These are phyloP conservation scores for Geotrichum histeridarum DNA, from an alignment of 1,139 yeast species.

Conservation along the genomic window DNA sequence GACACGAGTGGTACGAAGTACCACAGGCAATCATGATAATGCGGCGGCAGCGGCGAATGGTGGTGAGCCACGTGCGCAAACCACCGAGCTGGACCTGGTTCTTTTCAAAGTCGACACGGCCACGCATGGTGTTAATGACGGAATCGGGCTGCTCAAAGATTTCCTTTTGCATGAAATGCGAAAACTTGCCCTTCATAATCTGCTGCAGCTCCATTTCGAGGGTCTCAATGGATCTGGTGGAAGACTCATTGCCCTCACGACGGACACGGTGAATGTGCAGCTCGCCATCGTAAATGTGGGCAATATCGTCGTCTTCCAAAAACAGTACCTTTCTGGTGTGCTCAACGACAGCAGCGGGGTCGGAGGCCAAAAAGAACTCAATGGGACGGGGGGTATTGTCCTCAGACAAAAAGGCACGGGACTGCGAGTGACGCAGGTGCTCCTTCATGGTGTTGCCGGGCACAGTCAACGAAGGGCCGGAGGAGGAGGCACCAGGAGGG, in stretches of 20 bases:
- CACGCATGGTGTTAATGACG: conserved; percentile 97
- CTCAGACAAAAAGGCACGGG: conserved; percentile 86
- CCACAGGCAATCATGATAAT: conserved; percentile 99
- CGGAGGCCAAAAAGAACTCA: conserved; percentile 93
- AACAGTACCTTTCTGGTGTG: conserved; percentile 96
- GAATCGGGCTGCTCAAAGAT: conserved; percentile 98
- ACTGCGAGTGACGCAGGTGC: conserved; percentile 76
- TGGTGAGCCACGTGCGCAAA: conserved; percentile 72
- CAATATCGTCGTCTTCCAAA: conserved; percentile 97
- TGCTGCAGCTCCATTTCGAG: conserved; percentile 95
- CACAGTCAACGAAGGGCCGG: conserved; percentile 19
- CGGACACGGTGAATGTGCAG: conserved; percentile 96
- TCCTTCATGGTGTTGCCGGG: conserved; percentile 42
- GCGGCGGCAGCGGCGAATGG: conserved; percentile 91
- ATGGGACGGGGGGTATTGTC: conserved; percentile 92
- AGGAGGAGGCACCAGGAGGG: conserved; percentile 3
- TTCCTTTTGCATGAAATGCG: conserved; percentile 98
- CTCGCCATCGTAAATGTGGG: conserved; percentile 97
- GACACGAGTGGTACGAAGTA: conserved; percentile 96
- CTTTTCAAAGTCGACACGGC: conserved; percentile 90
- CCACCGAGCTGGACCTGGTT: conserved; percentile 83
- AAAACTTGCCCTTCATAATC: conserved; percentile 95
- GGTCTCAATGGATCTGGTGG: conserved; percentile 93
- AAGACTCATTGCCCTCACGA: conserved; percentile 83
- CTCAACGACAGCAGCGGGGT: conserved; percentile 95